Evolutionary conservation across 305 asterid species (phyloP).

Genomic region (Vinca major): DNA sequence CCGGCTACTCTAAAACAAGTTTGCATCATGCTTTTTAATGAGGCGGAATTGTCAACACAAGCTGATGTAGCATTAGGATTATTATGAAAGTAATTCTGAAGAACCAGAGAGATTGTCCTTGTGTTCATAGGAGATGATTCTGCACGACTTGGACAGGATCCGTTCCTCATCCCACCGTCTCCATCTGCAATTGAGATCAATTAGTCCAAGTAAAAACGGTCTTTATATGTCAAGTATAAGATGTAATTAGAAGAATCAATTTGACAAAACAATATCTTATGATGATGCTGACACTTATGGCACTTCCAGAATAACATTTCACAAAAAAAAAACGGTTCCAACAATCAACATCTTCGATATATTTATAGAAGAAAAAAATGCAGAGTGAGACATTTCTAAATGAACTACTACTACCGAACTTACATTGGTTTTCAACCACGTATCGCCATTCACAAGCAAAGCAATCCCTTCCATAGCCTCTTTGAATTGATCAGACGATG

Average conservation of each 20-base stretch:
- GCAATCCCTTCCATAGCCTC: conserved; percentile 68
- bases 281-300: background rate
- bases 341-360: background rate
- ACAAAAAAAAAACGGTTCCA: background rate
- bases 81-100: conserved; percentile 58
- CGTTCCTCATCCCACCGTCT: conserved; percentile 46
- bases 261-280: too few species aligned
- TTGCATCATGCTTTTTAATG: conserved; percentile 37
- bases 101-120: conserved; percentile 46
- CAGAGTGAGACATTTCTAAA: background rate
- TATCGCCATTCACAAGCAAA: conserved; percentile 79
- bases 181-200: conserved; percentile 52
- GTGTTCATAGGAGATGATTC: conserved; percentile 65
- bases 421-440: conserved; percentile 83
- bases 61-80: conserved; percentile 48
- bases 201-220: background rate
- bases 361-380: background rate
- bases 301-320: background rate
- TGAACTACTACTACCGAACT: conserved; percentile 18
- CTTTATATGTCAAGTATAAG: background rate
- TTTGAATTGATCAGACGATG: conserved; percentile 60
- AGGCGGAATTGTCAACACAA: conserved; percentile 66
- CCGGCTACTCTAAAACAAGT: conserved; percentile 59
- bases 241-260: background rate
- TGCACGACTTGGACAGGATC: conserved; percentile 62